A percentile compares a stretch with the other conserved stretches of the same genome.
phyloP scores from a whole-genome alignment of 805 yeast genomes.

The Pichia deserticola region DNA sequence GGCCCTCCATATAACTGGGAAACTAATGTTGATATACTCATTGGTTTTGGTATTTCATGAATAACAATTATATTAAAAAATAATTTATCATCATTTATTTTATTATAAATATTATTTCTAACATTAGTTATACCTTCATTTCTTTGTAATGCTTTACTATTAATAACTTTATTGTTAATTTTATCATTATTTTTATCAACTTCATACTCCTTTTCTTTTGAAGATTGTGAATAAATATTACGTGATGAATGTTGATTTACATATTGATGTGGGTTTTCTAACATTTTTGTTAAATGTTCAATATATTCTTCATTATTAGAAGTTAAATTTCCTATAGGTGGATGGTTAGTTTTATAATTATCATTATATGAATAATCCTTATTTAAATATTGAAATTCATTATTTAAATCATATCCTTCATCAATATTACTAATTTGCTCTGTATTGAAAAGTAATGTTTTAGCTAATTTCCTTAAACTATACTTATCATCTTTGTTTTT shows the following conservation, averaged over 20 bases:
- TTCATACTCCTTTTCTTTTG: not conserved
- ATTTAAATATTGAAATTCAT: no score
- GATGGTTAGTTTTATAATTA: no score
- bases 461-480: slow-evolving; percentile 22
- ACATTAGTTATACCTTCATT: slow-evolving; percentile 11
- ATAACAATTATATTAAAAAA: slow-evolving; percentile 17
- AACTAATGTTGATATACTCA: slow-evolving; percentile 44
- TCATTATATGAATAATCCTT: not conserved
- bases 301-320: no score
- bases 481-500: slow-evolving; percentile 15
- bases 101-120: not conserved
- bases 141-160: slow-evolving; percentile 7
- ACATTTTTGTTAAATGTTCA: no score
- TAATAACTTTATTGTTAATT: not conserved
- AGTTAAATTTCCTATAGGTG: no score
- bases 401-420: not conserved
- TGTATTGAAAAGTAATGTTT: slow-evolving; percentile 17
- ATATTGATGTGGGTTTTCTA: no score
- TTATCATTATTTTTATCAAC: not conserved
- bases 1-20: slow-evolving; percentile 65
- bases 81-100: not conserved
- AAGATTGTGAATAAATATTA: not conserved
- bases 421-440: not conserved
- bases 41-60: slow-evolving; percentile 21
- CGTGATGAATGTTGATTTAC: no score